Evolutionary conservation across 192 early-diverging fungal genomes (phyloP).

Genomic region (Linnemannia schmuckeri): DNA sequence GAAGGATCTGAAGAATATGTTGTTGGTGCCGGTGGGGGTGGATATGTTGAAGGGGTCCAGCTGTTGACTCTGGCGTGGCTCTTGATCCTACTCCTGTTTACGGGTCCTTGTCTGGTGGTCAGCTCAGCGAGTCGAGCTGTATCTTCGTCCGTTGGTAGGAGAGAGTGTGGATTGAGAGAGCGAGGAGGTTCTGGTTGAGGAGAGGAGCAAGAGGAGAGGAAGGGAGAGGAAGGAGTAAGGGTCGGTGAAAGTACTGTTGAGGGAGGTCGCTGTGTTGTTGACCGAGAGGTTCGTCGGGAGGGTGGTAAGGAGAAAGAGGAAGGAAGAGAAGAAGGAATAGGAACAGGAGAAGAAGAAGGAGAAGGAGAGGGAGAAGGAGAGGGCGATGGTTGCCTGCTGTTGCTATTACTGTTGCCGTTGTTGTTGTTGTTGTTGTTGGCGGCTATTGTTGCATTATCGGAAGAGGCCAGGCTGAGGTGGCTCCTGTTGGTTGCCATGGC

Average conservation of each 20-base stretch:
- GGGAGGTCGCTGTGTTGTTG: neutral
- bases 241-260: neutral
- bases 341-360: neutral
- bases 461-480: neutral
- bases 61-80: neutral
- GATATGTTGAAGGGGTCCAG: neutral
- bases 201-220: constrained; percentile 10
- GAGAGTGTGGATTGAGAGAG: constrained; percentile 20
- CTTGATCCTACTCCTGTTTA: neutral
- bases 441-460: neutral
- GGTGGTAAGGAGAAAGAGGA: neutral
- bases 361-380: neutral
- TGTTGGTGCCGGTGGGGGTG: neutral
- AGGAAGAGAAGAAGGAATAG: neutral
- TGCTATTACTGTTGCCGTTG: neutral
- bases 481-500: constrained; percentile 2
- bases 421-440: neutral
- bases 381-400: neutral
- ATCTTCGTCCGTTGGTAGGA: neutral
- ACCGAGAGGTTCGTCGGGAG: neutral
- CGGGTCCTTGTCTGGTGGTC: no score
- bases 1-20: constrained; percentile 11
- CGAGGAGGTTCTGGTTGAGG: constrained; percentile 20
- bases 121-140: neutral
- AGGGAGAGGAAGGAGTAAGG: neutral